phyloP scores from a whole-genome alignment of 495 filamentous ascomycete species.

The Trypethelium eluteriae region DNA sequence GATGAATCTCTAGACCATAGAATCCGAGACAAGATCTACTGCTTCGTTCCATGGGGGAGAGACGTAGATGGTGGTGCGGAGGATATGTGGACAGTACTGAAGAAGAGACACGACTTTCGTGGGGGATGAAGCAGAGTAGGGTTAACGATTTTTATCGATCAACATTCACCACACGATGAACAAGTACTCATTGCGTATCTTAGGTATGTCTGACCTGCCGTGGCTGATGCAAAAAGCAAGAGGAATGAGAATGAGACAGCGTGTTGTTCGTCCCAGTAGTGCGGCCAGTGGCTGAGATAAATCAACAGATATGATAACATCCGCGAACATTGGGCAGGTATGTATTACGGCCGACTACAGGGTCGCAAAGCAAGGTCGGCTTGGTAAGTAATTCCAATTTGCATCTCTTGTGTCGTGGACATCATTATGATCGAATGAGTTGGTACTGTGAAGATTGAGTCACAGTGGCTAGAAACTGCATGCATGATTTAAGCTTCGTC shows the following conservation, averaged over 20 bases:
- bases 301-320: not conserved
- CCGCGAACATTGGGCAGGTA: not conserved
- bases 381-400: not conserved
- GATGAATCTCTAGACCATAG: not conserved
- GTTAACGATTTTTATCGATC: not conserved
- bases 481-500: no score
- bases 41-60: not conserved
- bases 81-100: not conserved
- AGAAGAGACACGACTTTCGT: not conserved
- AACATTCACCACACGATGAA: not conserved
- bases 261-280: not conserved
- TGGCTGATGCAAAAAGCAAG: not conserved
- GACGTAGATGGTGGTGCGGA: not conserved
- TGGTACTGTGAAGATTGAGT: no score
- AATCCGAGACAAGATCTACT: not conserved
- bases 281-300: not conserved
- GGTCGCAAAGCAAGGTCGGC: not conserved
- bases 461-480: no score
- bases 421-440: not conserved
- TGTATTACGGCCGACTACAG: not conserved
- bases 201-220: not conserved
- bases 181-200: not conserved
- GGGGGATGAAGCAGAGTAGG: not conserved
- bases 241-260: not conserved
- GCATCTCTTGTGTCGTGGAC: not conserved